These are phyloP conservation scores for Hysterangium stoloniferum DNA, from an alignment of 768 basidiomycete genomes.

Conservation along the genomic window DNA sequence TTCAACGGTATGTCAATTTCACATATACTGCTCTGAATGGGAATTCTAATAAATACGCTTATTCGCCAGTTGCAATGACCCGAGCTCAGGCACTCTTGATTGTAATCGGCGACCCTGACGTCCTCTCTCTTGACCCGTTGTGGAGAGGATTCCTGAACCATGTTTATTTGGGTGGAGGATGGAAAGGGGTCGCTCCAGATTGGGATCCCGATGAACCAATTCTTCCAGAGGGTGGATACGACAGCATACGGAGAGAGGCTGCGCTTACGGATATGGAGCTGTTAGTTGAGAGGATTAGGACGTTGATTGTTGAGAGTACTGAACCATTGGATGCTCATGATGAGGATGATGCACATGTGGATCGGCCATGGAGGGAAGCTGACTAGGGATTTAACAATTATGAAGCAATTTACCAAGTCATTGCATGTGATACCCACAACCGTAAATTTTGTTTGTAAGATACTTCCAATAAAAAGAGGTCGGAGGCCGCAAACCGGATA, in stretches of 20 bases:
- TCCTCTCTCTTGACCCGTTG: conserved; percentile 49
- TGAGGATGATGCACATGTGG: conserved; percentile 6
- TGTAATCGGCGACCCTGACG: conserved; percentile 51
- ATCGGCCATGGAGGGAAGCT: conserved; percentile 9
- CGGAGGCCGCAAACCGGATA: too few species aligned
- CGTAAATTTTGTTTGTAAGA: too few species aligned
- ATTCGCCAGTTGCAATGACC: conserved; percentile 49
- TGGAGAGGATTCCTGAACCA: conserved; percentile 59
- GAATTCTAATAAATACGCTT: not conserved
- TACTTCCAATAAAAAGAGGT: too few species aligned
- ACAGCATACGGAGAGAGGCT: conserved; percentile 16
- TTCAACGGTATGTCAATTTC: conserved; percentile 42
- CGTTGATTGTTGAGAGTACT: conserved; percentile 4
- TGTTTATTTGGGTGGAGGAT: conserved; percentile 41
- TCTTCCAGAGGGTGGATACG: conserved; percentile 34
- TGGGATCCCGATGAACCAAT: conserved; percentile 33
- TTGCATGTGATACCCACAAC: too few species aligned
- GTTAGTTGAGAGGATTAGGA: conserved; percentile 4
- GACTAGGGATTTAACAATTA: too few species aligned
- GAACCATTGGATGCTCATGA: not conserved
- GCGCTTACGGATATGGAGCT: conserved; percentile 36
- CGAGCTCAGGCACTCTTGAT: conserved; percentile 58
- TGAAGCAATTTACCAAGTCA: too few species aligned
- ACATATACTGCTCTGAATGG: not conserved
- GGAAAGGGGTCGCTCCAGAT: conserved; percentile 35